Conservation (phyloP, 441 rosid genomes). For the Raphanus hybrid region DNA sequence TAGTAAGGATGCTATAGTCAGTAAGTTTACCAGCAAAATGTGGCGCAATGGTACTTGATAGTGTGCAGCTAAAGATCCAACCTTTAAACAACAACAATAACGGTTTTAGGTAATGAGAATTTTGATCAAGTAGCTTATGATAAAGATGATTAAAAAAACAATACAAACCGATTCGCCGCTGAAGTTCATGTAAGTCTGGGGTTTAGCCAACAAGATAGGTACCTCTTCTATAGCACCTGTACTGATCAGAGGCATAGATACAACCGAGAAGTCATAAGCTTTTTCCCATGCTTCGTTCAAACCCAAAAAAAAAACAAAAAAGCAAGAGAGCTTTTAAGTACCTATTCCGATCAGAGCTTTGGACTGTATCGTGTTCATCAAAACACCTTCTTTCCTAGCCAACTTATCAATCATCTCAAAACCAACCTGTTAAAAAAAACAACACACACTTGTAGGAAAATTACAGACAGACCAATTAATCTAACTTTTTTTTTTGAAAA, state of each 20-base stretch:
- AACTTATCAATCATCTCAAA: constrained; percentile 87
- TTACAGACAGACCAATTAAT: no score
- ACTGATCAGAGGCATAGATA: constrained; percentile 47
- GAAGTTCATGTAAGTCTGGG: constrained; percentile 92
- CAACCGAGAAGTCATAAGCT: constrained; percentile 44
- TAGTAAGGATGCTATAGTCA: constrained; percentile 19
- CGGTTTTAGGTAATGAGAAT: constrained; percentile 23
- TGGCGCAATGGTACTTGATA: constrained; percentile 93
- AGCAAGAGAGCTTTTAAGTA: constrained; percentile 39
- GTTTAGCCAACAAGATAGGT: constrained; percentile 85
- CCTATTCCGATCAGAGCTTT: constrained; percentile 96
- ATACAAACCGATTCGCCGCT: constrained; percentile 88
- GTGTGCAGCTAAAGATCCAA: constrained; percentile 88
- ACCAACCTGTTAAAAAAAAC: constrained; percentile 65
- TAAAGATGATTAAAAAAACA: constrained; percentile 10
- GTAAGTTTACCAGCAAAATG: constrained; percentile 67
- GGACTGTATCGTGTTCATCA: constrained; percentile 85
- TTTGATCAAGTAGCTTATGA: background rate
- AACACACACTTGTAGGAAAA: background rate
- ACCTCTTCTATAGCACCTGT: constrained; percentile 93
- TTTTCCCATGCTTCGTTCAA: background rate
- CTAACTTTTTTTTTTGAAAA: no score
- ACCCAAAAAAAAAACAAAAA: background rate
- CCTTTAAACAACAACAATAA: constrained; percentile 48
- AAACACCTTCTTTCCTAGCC: constrained; percentile 64